phyloP scores from a whole-genome alignment of 768 basidiomycete genomes.

The Trametes maxima region DNA sequence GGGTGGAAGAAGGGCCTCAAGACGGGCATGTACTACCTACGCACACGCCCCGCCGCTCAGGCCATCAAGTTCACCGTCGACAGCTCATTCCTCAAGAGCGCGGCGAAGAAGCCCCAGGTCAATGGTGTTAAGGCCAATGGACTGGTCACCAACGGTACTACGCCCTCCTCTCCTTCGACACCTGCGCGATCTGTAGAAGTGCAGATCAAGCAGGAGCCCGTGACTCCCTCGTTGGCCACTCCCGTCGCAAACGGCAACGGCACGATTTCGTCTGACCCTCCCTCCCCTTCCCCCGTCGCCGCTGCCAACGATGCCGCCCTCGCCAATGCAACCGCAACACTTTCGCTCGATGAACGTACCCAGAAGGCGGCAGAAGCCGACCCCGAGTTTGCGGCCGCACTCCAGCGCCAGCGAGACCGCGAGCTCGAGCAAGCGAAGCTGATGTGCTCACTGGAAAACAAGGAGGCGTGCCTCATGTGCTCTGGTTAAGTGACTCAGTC shows the following conservation, averaged over 20 bases:
- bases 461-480: conserved; percentile 93
- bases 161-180: conserved; percentile 1
- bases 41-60: conserved; percentile 91
- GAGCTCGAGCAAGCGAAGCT: conserved; percentile 83
- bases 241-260: conserved; percentile 22
- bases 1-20: conserved; percentile 99
- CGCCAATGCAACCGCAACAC: conserved; percentile 32
- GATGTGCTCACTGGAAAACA: conserved; percentile 87
- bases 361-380: conserved; percentile 57
- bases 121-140: conserved; percentile 6
- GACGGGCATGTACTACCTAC: conserved; percentile 98
- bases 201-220: conserved; percentile 27
- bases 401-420: conserved; percentile 67
- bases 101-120: conserved; percentile 31
- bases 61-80: conserved; percentile 99
- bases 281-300: conserved; percentile 32
- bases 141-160: neutral
- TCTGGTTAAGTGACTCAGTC: conserved; percentile 55
- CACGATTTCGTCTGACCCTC: conserved; percentile 24
- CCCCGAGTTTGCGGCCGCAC: conserved; percentile 80
- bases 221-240: conserved; percentile 13
- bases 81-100: conserved; percentile 70
- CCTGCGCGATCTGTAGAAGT: conserved; percentile 4
- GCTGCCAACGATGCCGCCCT: conserved; percentile 14
- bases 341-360: conserved; percentile 52